Evolutionary conservation across 176 grass and related monocot genomes (phyloP).

Genomic region (Triticum aestivum): IWGSC_CS_RefSeq_v2.1 NC_057803.1:573473910-573474409

Average conservation of each 20-base stretch:
- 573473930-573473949: too few relatives aligned
- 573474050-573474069: too few relatives aligned
- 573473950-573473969: too few relatives aligned
- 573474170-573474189: not conserved
- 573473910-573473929: too few relatives aligned
- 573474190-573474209: not conserved
- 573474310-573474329: not conserved
- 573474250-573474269: not conserved
- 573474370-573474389: not conserved
- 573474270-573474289: not conserved
- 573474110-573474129: not conserved
- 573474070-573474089: too few relatives aligned
- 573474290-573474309: not conserved
- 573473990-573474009: too few relatives aligned
- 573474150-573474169: not conserved
- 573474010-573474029: too few relatives aligned
- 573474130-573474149: conserved; percentile 1
- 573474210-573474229: conserved; percentile 1
- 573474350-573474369: not conserved
- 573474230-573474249: not conserved
- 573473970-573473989: too few relatives aligned
- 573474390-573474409: not conserved
- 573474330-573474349: not conserved
- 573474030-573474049: too few relatives aligned
- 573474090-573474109: not conserved